Conservation (phyloP, 1,139 yeast genomes). For the Hansenula anomala region DNA sequence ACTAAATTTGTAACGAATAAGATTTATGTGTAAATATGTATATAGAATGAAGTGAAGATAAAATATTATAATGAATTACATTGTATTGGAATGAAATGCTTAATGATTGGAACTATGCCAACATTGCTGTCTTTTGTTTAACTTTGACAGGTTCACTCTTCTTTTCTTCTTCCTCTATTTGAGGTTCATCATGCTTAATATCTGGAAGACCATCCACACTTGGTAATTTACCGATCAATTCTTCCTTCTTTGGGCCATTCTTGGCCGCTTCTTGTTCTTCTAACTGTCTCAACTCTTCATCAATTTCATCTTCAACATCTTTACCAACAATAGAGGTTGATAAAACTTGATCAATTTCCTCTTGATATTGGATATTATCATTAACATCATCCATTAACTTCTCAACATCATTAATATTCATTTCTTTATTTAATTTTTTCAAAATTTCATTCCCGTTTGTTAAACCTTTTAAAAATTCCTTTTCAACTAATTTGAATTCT, state of each 20-base stretch:
- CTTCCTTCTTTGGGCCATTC: conserved; percentile 2
- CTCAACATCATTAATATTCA: conserved; percentile 78
- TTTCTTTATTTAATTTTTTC: conserved; percentile 68
- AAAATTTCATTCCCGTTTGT: conserved; percentile 76
- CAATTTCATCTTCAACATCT: conserved; percentile 48
- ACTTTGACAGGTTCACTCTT: not conserved
- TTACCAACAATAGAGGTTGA: conserved; percentile 40
- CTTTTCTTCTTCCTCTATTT: conserved; percentile 1
- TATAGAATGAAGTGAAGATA: not conserved
- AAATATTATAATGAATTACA: no score
- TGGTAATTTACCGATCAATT: conserved; percentile 9
- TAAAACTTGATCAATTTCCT: conserved; percentile 50
- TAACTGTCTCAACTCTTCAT: conserved; percentile 44
- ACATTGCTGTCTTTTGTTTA: conserved; percentile 11
- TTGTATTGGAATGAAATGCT: not conserved
- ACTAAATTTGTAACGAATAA: not conserved
- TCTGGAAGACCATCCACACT: conserved; percentile 13
- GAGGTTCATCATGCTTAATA: conserved; percentile 7
- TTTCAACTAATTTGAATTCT: conserved; percentile 85
- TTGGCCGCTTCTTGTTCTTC: conserved; percentile 28
- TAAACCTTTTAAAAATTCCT: conserved; percentile 76
- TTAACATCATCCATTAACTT: conserved; percentile 77
- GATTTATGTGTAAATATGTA: no score
- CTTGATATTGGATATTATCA: conserved; percentile 76
- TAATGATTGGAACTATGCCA: conserved; percentile 11